These are phyloP conservation scores for Rehmannia glutinosa DNA, from an alignment of 257 asterid species.

Conservation along the genomic window DNA sequence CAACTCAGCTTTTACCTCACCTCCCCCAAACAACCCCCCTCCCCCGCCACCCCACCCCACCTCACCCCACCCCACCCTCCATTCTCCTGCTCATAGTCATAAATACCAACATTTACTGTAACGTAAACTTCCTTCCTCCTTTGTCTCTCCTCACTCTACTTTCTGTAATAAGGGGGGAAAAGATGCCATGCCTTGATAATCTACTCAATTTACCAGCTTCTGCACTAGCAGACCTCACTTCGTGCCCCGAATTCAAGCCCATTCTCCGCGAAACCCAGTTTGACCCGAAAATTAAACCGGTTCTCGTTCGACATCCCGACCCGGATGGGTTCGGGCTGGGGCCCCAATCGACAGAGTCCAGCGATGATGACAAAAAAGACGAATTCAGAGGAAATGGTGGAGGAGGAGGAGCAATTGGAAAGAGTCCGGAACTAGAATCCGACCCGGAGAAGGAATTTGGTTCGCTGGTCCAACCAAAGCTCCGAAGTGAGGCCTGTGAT, in stretches of 20 bases:
- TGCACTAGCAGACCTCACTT: constrained; percentile 2
- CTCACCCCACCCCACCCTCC: background rate
- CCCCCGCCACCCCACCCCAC: background rate
- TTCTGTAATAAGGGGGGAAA: background rate
- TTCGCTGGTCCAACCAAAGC: background rate
- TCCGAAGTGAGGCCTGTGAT: constrained; percentile 5
- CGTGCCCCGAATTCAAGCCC: constrained; percentile 23
- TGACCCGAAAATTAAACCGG: background rate
- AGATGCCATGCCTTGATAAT: constrained; percentile 48
- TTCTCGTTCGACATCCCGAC: background rate
- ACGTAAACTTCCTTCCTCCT: background rate
- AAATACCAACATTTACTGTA: background rate
- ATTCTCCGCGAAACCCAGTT: constrained; percentile 2
- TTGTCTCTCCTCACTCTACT: background rate
- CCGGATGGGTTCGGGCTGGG: background rate
- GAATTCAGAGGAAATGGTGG: background rate
- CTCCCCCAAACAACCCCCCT: background rate
- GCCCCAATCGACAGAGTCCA: constrained; percentile 2
- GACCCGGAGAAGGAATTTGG: constrained; percentile 3
- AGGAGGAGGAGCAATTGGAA: constrained; percentile 9
- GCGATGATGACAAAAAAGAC: background rate
- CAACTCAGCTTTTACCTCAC: constrained; percentile 8
- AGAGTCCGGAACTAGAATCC: background rate
- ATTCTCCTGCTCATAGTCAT: no score
- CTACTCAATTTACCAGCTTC: constrained; percentile 20